A percentile compares a stretch with the other conserved stretches of the same genome.
These are phyloP conservation scores for Cardamine occulta DNA, from an alignment of 345 rosid species.

Conservation along the genomic window DNA sequence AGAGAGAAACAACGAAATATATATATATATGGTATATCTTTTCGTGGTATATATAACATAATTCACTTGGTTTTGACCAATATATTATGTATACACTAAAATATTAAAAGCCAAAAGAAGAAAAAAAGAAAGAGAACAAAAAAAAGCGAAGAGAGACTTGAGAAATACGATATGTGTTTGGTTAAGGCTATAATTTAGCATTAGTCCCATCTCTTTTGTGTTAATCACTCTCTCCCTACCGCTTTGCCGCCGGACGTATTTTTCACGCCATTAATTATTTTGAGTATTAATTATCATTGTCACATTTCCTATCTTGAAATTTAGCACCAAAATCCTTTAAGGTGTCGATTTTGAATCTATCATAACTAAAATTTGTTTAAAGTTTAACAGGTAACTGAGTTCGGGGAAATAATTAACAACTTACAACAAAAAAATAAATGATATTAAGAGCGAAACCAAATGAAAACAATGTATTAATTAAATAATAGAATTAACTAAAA, in stretches of 20 bases:
- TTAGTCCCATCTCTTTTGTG: constrained; percentile 48
- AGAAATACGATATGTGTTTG: constrained; percentile 42
- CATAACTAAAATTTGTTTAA: neutral
- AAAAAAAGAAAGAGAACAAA: neutral
- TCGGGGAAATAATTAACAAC: neutral
- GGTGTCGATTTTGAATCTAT: neutral
- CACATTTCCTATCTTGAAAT: neutral
- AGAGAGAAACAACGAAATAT: neutral
- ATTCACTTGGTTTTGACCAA: constrained; percentile 25
- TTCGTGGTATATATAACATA: constrained; percentile 12
- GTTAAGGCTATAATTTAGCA: constrained; percentile 47
- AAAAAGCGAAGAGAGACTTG: constrained; percentile 28
- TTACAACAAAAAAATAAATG: neutral
- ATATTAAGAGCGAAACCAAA: constrained; percentile 27
- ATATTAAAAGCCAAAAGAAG: neutral
- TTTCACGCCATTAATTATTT: constrained; percentile 41
- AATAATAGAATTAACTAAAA: constrained; percentile 2
- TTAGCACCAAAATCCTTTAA: neutral
- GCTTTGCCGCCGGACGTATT: constrained; percentile 42
- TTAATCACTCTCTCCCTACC: constrained; percentile 43
- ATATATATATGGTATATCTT: neutral
- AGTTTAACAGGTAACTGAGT: neutral
- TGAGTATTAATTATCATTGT: neutral
- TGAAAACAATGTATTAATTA: neutral
- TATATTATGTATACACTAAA: neutral